Base-by-base conservation (phyloP, 169 alveolate genomes). In the Cryptosporidium parvum region DNA sequence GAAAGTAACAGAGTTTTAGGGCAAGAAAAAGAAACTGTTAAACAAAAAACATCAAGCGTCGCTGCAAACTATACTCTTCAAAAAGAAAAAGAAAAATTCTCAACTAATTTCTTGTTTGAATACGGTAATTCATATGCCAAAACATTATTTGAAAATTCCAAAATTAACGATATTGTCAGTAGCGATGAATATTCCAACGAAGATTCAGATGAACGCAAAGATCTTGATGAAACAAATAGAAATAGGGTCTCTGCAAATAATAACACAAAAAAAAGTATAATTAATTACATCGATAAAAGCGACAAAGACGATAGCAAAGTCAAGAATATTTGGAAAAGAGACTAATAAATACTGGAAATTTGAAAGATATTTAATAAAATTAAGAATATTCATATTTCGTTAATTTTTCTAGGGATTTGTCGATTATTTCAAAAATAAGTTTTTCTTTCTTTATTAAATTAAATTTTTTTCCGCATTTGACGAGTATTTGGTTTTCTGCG, bases 101-200 rank as follows among this genome's bases (percentile, higher is more conserved):
- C 68, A 23, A 39, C 56, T 0, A 69, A 80, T 6, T 80, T 61
- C 35, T 33, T 80, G 33, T 80, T 62, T 26, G 89, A 80, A 62
- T 80, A 80, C 62, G 75, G 44, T 44, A n/a, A 80, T 39, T 80
- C 89, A 42, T 65, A 80, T 39, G 89, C 89, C 8, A 80, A 80
- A 26, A 44, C 72, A 10, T 21, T 80, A 7, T 80, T 80, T 80
- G 89, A 80, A 9, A 80, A 80, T 48, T 80, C 73, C 2, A 80
- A 80, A 48, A 59, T 80, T 18, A 59, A 80, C n/a, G 89, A 80
- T 51, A 59, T 65, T 8, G 4, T 42, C 42, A 48, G 56, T 14
- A 52, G 89, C 39, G 62, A 80, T 16, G 51, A 23, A 18, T 16
- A 26, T 37, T 44, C 69, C 8, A 37, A 58, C 42, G 69, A n/a